Base-by-base conservation (phyloP, 495 filamentous ascomycete genomes). In the Xylaria palmicola region DNA sequence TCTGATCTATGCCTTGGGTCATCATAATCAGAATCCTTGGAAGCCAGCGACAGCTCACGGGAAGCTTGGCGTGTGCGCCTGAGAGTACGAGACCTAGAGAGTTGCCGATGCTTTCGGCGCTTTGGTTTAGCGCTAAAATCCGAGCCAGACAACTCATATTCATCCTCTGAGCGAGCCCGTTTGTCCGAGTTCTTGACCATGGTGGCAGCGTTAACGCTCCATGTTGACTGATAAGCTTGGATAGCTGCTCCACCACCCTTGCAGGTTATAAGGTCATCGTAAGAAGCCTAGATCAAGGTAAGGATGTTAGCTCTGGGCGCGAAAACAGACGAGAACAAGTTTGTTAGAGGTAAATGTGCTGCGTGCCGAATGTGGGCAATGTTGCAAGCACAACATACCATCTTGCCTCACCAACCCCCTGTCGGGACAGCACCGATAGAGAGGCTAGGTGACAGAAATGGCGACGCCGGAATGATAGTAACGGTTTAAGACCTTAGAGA, bases 131-230 rank as follows among this genome's bases (percentile, higher is more conserved):
- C 10, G 29, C 60, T 63, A 13, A 40, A 59, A 9, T 70, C 67
- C 0, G 72, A 74, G 12, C 71, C 68, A 10, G 63, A 68, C 7
- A 76, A 64, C 5, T 72, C 65, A 41, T 73, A 67, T 1, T 72
- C 69, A 15, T 74, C 68, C 20, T 71, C 67, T 4, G 64, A 62
- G 20, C 39, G 62, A 51, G 40, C 55, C 27, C 56, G 60, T 26
- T 69, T 68, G 48, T 9, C 54, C 6, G 40, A 0, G 24, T 24
- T 44, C 19, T 34, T 63, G 17, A 4, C 20, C 44, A 56, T 53
- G 6, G 13, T 22, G 5, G 36, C 17, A 1, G 43, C 39, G 15
- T 30, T 27, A 9, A 24, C 17, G 10, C 17, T 8, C 41, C 24
- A 55, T 29, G 34, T 37, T 12, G 58, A 15, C 32, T 36, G 32